These are phyloP conservation scores for Alternaria panax DNA, from an alignment of 2,329 filamentous ascomycete species.

Conservation along the genomic window DNA sequence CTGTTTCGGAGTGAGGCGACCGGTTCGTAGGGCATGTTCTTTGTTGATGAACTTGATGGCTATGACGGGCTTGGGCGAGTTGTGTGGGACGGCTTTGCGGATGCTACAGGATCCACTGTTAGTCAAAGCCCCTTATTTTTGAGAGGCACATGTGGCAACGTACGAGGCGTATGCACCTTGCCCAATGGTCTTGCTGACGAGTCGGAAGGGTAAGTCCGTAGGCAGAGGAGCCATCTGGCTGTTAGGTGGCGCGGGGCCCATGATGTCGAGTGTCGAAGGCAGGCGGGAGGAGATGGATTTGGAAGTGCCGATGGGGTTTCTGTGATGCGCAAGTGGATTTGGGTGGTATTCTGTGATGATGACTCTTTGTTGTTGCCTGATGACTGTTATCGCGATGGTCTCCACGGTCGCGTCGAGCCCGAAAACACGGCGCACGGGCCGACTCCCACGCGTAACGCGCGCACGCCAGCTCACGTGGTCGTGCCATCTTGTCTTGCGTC, in stretches of 20 bases:
- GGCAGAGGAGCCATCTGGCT: conserved; percentile 91
- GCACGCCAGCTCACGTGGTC: conserved; percentile 15
- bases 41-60: conserved; percentile 99
- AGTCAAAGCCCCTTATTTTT: background rate
- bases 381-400: conserved; percentile 1
- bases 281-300: background rate
- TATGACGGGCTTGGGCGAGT: conserved; percentile 77
- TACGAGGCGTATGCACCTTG: conserved; percentile 94
- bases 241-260: conserved; percentile 46
- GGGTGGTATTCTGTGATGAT: background rate
- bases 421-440: conserved; percentile 13
- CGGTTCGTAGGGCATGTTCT: conserved; percentile 87
- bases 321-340: background rate
- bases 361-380: conserved; percentile 3
- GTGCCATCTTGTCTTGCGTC: background rate
- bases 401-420: conserved; percentile 7
- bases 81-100: conserved; percentile 86
- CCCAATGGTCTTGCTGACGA: conserved; percentile 95
- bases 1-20: conserved; percentile 87
- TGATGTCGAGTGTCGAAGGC: conserved; percentile 10
- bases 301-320: background rate
- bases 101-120: conserved; percentile 55
- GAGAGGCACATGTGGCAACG: background rate
- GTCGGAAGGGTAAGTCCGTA: conserved; percentile 83
- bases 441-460: conserved; percentile 5